These are phyloP conservation scores for Candida namnaoensis DNA, from an alignment of 805 yeast species.

Conservation along the genomic window DNA sequence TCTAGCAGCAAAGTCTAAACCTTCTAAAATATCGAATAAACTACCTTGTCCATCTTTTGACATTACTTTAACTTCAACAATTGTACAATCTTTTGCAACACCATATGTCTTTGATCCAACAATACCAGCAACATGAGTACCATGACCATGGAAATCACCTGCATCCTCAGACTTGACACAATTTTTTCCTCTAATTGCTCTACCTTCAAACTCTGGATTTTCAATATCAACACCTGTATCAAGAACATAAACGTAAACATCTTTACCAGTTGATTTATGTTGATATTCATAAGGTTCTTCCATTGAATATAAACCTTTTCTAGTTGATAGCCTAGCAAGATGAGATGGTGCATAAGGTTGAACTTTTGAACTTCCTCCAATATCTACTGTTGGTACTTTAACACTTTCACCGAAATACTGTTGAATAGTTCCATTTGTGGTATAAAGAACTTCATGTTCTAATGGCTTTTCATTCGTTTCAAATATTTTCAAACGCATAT, in stretches of 20 bases:
- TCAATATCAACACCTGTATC: slow-evolving; percentile 69
- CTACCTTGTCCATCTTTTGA: slow-evolving; percentile 60
- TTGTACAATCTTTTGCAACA: slow-evolving; percentile 56
- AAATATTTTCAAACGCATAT: slow-evolving; percentile 46
- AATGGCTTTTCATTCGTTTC: slow-evolving; percentile 17
- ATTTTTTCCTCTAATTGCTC: slow-evolving; percentile 53
- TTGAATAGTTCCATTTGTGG: too few species aligned
- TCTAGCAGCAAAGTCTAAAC: slow-evolving; percentile 57
- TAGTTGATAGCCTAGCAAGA: slow-evolving; percentile 49
- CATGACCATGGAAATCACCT: slow-evolving; percentile 79
- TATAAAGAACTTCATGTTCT: neutral
- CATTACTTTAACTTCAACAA: slow-evolving; percentile 69
- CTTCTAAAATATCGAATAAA: slow-evolving; percentile 49
- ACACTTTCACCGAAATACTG: too few species aligned
- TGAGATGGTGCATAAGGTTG: slow-evolving; percentile 52
- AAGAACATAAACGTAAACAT: slow-evolving; percentile 64
- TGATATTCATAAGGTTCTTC: slow-evolving; percentile 26
- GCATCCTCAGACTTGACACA: slow-evolving; percentile 44
- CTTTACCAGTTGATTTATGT: slow-evolving; percentile 46
- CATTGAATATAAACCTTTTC: slow-evolving; percentile 12
- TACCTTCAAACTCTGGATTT: slow-evolving; percentile 53
- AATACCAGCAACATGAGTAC: slow-evolving; percentile 85
- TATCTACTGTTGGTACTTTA: too few species aligned
- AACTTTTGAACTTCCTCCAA: neutral
- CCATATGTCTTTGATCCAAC: slow-evolving; percentile 72